Evolutionary conservation across 495 filamentous ascomycete genomes (phyloP).

Genomic region (Penicillium salamii): DNA sequence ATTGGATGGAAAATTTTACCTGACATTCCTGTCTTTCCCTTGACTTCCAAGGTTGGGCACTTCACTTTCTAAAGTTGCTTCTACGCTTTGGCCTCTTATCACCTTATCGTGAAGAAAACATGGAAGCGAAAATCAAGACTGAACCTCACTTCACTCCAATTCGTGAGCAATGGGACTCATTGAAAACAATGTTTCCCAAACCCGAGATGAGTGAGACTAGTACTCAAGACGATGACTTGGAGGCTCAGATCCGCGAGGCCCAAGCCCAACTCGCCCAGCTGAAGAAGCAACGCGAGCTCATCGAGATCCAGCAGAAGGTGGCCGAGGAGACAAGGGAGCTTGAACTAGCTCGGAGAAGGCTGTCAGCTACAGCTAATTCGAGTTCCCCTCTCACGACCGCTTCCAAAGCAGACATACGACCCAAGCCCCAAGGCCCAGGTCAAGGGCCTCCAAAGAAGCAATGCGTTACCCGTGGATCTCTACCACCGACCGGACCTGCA

Average conservation of each 20-base stretch:
- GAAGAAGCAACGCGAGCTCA: conserved; percentile 7
- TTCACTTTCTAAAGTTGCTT: no score
- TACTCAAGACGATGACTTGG: background rate
- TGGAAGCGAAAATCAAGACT: background rate
- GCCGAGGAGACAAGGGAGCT: conserved; percentile 2
- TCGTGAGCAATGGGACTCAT: background rate
- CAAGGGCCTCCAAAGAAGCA: background rate
- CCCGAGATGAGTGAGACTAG: background rate
- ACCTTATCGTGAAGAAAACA: background rate
- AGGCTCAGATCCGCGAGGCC: conserved; percentile 1
- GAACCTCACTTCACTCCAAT: background rate
- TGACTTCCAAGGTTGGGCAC: no score
- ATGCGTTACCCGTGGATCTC: background rate
- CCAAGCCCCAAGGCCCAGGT: no score
- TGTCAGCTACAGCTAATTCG: background rate
- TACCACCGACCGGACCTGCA: background rate
- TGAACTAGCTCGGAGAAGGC: background rate
- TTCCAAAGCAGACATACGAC: no score
- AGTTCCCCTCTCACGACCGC: no score
- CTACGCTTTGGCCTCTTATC: no score
- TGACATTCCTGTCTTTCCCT: no score
- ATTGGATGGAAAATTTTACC: no score
- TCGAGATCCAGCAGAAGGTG: conserved; percentile 10
- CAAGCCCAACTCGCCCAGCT: conserved; percentile 3
- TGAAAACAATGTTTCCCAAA: background rate